Base-by-base conservation (phyloP, 2,329 filamentous ascomycete genomes). In the Penicillium crustosum region DNA sequence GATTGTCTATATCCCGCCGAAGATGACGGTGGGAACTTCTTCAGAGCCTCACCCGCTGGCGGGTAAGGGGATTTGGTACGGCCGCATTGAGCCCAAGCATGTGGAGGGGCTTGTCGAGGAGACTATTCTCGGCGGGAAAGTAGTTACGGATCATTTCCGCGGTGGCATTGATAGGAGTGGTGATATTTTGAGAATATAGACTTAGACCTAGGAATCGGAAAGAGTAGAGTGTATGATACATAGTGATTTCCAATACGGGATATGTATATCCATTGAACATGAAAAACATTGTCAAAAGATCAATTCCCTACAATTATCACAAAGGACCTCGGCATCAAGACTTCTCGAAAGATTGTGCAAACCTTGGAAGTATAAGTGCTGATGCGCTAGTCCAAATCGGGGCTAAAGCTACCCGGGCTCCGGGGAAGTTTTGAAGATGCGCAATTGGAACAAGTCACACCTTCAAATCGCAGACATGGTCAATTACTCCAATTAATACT, bases 101-200 rank as follows among this genome's bases (percentile, higher is more conserved):
- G 93, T 92, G 64, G 91, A 96, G 79, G 94, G 93, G 44, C 83
- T 97, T 62, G 86, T 97, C 25, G 83, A 87, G 66, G 95, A 90
- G 73, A 97, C 93, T 0, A 82, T 97, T 1, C 73, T 97, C 64
- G 87, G 92, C 72, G 93, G 93, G 6, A 96, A 91, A 78, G 86
- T 97, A 21, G 86, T 97, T 49, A 86, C 87, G 68, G 85, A 85
- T 51, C 91, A 97, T 79, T 80, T 97, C 62, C 81, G 93, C 53
- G 93, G 91, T 12, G 93, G 93, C 0, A 95, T 97, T 76, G 90
- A 96, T 75, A 80, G 89, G 45, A 80, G 79, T 55, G 91, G 82
- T 67, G 87, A 89, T 19, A 65, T 95, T 62, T 82, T 92, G 73
- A 94, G 92, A 35, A 49, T 76, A 42, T 76, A 68, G 57, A 63